Percentiles rank a stretch among this genome's conserved stretches.
phyloP scores from a whole-genome alignment of 2,329 filamentous ascomycete species.

The Fusarium solani-melongenae region DNA sequence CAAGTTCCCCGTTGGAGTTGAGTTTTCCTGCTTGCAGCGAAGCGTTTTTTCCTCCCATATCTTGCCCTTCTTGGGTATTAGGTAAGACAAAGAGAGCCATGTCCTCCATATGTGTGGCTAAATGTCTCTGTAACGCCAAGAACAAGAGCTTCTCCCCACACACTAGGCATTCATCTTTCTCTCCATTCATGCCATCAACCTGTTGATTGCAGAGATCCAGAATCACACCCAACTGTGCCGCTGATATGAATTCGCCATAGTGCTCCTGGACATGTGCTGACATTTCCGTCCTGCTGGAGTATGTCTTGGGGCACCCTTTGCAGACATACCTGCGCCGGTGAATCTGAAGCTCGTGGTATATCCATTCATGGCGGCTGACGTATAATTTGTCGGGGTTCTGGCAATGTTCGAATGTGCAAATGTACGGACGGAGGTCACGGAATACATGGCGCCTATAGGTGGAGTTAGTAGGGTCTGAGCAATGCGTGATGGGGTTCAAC shows the following conservation, averaged over 20 bases:
- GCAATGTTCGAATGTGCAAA: not conserved
- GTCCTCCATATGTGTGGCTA: not conserved
- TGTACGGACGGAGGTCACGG: not conserved
- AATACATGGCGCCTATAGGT: not conserved
- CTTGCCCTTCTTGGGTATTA: not conserved
- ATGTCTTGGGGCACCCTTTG: not conserved
- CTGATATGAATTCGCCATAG: not conserved
- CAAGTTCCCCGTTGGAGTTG: too few relatives aligned
- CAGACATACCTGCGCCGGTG: not conserved
- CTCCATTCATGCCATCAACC: not conserved
- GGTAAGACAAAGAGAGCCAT: not conserved
- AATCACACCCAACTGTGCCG: not conserved
- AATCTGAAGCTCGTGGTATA: not conserved
- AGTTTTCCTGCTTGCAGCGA: not conserved
- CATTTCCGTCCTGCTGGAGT: not conserved
- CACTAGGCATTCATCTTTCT: not conserved
- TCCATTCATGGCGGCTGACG: not conserved
- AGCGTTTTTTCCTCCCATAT: not conserved
- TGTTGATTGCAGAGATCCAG: not conserved
- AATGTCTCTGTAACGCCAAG: not conserved
- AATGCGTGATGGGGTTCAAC: not conserved
- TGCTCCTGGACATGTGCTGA: not conserved
- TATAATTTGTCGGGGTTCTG: not conserved
- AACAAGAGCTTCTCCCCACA: not conserved
- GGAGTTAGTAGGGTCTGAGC: not conserved